Conservation (phyloP, 2,329 filamentous ascomycete genomes). For the Simplicillium aogashimaense region DNA sequence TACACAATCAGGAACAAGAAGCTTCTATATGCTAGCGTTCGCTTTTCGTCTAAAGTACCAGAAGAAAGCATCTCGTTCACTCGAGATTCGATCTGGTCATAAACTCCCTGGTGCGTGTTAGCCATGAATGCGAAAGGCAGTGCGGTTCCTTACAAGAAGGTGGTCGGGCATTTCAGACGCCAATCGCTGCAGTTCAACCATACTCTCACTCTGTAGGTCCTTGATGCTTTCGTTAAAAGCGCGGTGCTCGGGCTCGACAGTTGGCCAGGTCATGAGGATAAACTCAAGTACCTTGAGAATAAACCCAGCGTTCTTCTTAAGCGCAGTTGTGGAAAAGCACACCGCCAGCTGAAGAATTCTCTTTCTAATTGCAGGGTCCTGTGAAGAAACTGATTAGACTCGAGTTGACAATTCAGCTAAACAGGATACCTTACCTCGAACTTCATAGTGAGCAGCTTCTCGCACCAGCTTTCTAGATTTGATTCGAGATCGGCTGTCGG, state of each 20-base stretch:
- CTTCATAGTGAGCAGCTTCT: constrained; percentile 56
- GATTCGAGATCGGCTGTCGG: constrained; percentile 47
- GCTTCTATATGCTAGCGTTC: constrained; percentile 76
- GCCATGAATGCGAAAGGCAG: background rate
- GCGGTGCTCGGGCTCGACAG: constrained; percentile 58
- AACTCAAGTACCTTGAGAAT: constrained; percentile 87
- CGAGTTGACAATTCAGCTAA: too few relatives aligned
- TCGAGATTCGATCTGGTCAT: constrained; percentile 75
- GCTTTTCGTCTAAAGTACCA: constrained; percentile 67
- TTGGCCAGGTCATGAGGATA: constrained; percentile 75
- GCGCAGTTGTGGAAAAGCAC: constrained; percentile 70
- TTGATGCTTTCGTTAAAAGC: constrained; percentile 83
- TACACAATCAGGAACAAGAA: constrained; percentile 90
- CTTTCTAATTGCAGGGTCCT: constrained; percentile 76
- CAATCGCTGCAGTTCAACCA: constrained; percentile 78
- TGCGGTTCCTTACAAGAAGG: constrained; percentile 49
- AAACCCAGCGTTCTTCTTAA: constrained; percentile 68
- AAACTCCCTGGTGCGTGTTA: constrained; percentile 52
- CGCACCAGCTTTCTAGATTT: constrained; percentile 63
- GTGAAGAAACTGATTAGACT: constrained; percentile 11
- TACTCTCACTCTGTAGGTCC: constrained; percentile 75
- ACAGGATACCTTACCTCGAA: constrained; percentile 47
- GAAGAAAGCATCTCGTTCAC: constrained; percentile 71
- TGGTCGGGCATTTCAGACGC: constrained; percentile 88
- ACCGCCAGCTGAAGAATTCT: constrained; percentile 74